Conservation (phyloP, 352 stramenopile species). For the Halophytophthora batemanensis region DNA sequence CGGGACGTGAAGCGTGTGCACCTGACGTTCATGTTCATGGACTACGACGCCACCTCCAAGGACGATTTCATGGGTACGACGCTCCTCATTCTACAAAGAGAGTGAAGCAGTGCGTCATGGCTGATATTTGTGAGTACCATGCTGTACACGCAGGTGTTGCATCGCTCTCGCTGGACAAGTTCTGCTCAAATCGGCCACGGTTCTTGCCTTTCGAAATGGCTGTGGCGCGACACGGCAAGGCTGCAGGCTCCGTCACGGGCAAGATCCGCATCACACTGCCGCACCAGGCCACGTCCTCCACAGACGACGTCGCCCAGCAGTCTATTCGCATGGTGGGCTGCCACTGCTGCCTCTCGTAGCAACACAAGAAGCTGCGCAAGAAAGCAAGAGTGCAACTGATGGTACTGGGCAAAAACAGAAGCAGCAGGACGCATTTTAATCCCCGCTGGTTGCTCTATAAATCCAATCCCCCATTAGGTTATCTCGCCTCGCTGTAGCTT, state of each 20-base stretch:
- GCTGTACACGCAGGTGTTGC: slow-evolving; percentile 61
- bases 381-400: slow-evolving; percentile 4
- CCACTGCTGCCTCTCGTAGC: slow-evolving; percentile 51
- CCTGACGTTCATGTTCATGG: slow-evolving; percentile 74
- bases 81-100: not conserved
- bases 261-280: slow-evolving; percentile 61
- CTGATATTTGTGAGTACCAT: no score
- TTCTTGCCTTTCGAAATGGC: slow-evolving; percentile 57
- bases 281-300: slow-evolving; percentile 28
- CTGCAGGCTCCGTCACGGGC: slow-evolving; percentile 44
- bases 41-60: slow-evolving; percentile 73
- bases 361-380: not conserved
- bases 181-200: slow-evolving; percentile 33
- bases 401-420: slow-evolving; percentile 1
- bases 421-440: no score
- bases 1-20: slow-evolving; percentile 60
- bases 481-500: not conserved
- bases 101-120: no score
- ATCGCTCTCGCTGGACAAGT: slow-evolving; percentile 55
- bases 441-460: no score
- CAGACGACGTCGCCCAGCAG: slow-evolving; percentile 19
- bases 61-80: slow-evolving; percentile 67
- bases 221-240: slow-evolving; percentile 53
- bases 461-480: not conserved
- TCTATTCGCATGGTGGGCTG: slow-evolving; percentile 42